Evolutionary conservation across 768 basidiomycete genomes (phyloP).

Genomic region (Clitopilus hobsonii): DNA sequence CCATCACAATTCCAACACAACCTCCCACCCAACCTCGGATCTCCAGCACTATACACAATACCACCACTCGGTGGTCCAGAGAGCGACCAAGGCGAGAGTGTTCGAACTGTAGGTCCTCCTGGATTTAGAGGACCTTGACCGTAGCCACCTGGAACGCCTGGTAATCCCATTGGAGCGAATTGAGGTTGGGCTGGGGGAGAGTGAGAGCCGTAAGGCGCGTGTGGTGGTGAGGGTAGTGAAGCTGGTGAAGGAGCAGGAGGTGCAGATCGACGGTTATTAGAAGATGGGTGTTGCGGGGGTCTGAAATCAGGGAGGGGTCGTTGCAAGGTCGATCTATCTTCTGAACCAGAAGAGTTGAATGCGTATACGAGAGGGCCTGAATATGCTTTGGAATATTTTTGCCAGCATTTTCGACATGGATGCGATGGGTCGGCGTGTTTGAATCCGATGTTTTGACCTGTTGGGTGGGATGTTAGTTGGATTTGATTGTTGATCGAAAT

Average conservation of each 20-base stretch:
- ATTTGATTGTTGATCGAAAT: too few relatives aligned
- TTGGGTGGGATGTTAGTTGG: background rate
- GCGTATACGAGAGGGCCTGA: constrained; percentile 55
- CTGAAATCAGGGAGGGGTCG: constrained; percentile 28
- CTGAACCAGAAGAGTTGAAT: constrained; percentile 18
- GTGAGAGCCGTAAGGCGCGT: too few relatives aligned
- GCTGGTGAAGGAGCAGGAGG: constrained; percentile 7
- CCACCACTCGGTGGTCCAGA: constrained; percentile 32
- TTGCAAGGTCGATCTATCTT: constrained; percentile 24
- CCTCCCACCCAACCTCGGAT: constrained; percentile 64
- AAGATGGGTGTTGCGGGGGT: constrained; percentile 20
- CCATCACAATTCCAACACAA: constrained; percentile 67
- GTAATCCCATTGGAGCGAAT: background rate
- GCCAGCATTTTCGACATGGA: constrained; percentile 76
- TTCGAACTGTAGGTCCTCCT: too few relatives aligned
- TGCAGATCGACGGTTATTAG: too few relatives aligned
- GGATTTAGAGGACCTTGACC: background rate
- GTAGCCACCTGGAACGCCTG: background rate
- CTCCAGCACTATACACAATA: constrained; percentile 55
- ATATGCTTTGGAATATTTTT: constrained; percentile 59
- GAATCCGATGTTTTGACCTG: constrained; percentile 74
- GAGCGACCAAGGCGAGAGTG: constrained; percentile 4
- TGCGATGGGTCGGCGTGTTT: constrained; percentile 61
- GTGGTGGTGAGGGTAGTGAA: constrained; percentile 1
- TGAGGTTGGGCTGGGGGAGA: background rate